Evolutionary conservation across 139 green algal genomes (phyloP), one percentile per base, ranked within the genome.

Genomic region (Picochlorum sp.): DNA sequence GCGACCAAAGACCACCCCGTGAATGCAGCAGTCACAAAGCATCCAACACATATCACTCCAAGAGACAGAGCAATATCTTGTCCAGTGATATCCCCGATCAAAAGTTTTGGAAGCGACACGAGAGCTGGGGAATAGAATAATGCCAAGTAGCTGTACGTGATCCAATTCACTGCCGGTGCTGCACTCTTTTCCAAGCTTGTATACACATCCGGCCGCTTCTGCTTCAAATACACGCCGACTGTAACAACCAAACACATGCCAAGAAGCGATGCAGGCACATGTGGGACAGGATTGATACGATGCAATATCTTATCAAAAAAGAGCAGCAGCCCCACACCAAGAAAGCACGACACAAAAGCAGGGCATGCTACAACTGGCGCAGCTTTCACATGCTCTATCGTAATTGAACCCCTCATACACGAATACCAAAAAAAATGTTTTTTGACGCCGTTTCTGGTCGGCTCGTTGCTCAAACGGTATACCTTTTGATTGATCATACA

Each of bases 61-160:
- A 66, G 13, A 28, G 52, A 44, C 9, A 37, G 20, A 14, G 26
- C 21, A 20, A 60, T 60, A 54, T 54, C 47, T 13, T 54, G 7
- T 13, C 18, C 47, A 8, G 16, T 54, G 16, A 26, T 54, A 49
- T 20, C 23, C 26, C 59, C 21, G 11, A 60, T 15, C 6, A 95
- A 45, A 9, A 77, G 77, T 13, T 91, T 55, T 0, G 90, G 90
- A 67, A 96, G 76, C 0, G 83, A 76, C 6, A 96, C 85, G 14
- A 96, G 80, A 8, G 83, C 81, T 0, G 90, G 82, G 10, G 95
- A 77, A 72, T 96, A 96, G 71, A 96, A 96, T 8, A 93, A 74
- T 3, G 88, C 81, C 66, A 96, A 78, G 87, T 87, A 96, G 49
- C 77, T 75, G 30, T 81, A 68, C 2, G 81, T 72, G 37, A 96